Evolutionary conservation across 352 stramenopile species (phyloP), one percentile per base, ranked within the genome.

Genomic region (Globisporangium ultimum): DNA sequence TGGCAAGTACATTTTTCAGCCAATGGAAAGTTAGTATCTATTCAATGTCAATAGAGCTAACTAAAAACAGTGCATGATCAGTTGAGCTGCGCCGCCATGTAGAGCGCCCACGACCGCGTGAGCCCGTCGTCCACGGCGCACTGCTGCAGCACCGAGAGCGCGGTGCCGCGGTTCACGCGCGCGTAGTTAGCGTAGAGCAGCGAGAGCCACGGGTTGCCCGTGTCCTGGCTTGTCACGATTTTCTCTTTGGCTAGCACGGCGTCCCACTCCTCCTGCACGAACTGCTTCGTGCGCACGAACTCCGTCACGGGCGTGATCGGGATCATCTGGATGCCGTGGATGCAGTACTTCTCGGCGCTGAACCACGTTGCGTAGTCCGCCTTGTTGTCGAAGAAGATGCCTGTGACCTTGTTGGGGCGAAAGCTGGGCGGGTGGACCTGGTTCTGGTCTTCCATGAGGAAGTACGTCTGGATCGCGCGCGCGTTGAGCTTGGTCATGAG

Each of bases 331-430:
- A 89, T 89, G 52, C 80, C 78, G 63, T 89, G 80, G 48, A 89
- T 89, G 63, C 80, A 89, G 22, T 88, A 70, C 63, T 84, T 84
- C 48, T 84, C 76, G 9, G 80, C 68, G 38, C 76, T 88, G 63
- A 89, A 89, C 80, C 80, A 89, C 45, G 80, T 89, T 11, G 80
- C 57, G 63, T 88, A 89, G 64, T 89, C 80, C 41, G 64, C 80
- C 52, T 89, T 89, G 71, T 88, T 88, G 61, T 88, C 80, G 57
- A 88, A 89, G 50, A 89, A 84, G 24, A 89, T 67, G n/a, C 80
- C 80, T 17, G 76, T 87, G 41, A 89, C 74, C 50, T 88, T 88
- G 71, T 89, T 89, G 49, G 72, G 73, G 5, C 68, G 56, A 49
- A 88, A 89, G n/a, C 34, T 55, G 2, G 65, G 58, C 13, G 80